These are phyloP conservation scores for Monosporascus sp. DNA, from an alignment of 2,329 filamentous ascomycete genomes.

Conservation along the genomic window DNA sequence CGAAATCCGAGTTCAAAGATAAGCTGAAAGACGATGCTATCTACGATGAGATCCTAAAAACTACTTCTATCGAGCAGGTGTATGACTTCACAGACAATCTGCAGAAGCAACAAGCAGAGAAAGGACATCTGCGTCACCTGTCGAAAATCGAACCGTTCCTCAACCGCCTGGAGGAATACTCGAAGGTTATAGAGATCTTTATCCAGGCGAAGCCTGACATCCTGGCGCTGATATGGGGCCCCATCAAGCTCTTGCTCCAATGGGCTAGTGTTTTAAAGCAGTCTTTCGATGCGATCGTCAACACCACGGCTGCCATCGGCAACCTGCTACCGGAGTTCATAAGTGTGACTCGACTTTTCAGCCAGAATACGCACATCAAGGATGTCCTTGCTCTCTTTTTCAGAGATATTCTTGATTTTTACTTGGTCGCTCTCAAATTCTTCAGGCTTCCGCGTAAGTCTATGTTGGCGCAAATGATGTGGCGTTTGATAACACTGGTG, in stretches of 20 bases:
- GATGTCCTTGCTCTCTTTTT: constrained; percentile 27
- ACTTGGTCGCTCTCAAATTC: constrained; percentile 24
- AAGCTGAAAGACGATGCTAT: too few relatives aligned
- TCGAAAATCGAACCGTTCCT: constrained; percentile 26
- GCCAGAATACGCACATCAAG: constrained; percentile 16
- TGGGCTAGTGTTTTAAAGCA: constrained; percentile 14
- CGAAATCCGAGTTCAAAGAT: too few relatives aligned
- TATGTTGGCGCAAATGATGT: not conserved
- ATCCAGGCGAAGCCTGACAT: constrained; percentile 27
- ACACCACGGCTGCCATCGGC: constrained; percentile 17
- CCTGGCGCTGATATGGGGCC: constrained; percentile 31
- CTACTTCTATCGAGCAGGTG: constrained; percentile 24
- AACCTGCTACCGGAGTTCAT: constrained; percentile 21
- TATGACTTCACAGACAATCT: constrained; percentile 27
- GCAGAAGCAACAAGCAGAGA: constrained; percentile 23
- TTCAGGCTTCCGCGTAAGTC: constrained; percentile 23
- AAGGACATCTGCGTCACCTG: constrained; percentile 23
- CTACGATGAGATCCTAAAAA: constrained; percentile 2
- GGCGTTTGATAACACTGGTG: not conserved
- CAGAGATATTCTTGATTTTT: constrained; percentile 31
- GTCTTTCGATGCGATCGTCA: constrained; percentile 19
- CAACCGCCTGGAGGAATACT: constrained; percentile 21
- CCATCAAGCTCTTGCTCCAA: constrained; percentile 22
- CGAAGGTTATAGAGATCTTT: constrained; percentile 22
- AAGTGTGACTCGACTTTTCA: constrained; percentile 13